These are phyloP conservation scores for Yamadazyma oceani DNA, from an alignment of 1,139 yeast species.

Conservation along the genomic window DNA sequence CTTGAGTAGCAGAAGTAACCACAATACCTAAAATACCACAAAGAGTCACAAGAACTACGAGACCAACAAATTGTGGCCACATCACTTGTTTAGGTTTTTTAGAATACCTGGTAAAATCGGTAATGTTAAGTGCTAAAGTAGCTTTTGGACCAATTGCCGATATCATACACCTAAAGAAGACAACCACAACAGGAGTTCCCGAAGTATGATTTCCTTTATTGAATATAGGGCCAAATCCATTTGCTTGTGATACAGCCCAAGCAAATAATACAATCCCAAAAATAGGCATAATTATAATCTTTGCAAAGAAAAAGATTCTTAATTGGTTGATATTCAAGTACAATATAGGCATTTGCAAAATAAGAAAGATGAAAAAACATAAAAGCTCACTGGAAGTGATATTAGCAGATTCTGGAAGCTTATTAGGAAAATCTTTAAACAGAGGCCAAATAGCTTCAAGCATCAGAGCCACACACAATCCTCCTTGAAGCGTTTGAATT, in stretches of 20 bases:
- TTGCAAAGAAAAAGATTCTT: slow-evolving; percentile 18
- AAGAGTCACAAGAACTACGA: slow-evolving; percentile 22
- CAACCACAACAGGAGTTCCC: slow-evolving; percentile 21
- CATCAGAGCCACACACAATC: slow-evolving; percentile 17
- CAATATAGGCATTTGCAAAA: slow-evolving; percentile 18
- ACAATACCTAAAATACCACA: slow-evolving; percentile 15
- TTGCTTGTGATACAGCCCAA: slow-evolving; percentile 18
- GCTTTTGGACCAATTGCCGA: slow-evolving; percentile 28
- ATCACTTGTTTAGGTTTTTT: slow-evolving; percentile 22
- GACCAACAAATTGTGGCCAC: slow-evolving; percentile 27
- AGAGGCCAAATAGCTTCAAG: slow-evolving; percentile 15
- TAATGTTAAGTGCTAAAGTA: slow-evolving; percentile 30
- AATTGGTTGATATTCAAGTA: slow-evolving; percentile 22
- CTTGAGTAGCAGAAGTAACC: slow-evolving; percentile 14
- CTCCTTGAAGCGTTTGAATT: slow-evolving; percentile 25
- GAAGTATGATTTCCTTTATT: slow-evolving; percentile 13
- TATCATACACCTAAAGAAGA: slow-evolving; percentile 21
- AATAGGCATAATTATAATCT: slow-evolving; percentile 19
- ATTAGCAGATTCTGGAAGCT: slow-evolving; percentile 27
- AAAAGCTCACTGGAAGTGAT: slow-evolving; percentile 24
- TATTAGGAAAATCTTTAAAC: slow-evolving; percentile 19
- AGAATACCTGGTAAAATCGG: slow-evolving; percentile 32
- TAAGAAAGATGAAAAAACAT: slow-evolving; percentile 23
- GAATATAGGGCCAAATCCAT: slow-evolving; percentile 24
- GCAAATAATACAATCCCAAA: slow-evolving; percentile 24